Base-by-base conservation (phyloP, 768 basidiomycete species). In the Tylopilus subfusipes region DNA sequence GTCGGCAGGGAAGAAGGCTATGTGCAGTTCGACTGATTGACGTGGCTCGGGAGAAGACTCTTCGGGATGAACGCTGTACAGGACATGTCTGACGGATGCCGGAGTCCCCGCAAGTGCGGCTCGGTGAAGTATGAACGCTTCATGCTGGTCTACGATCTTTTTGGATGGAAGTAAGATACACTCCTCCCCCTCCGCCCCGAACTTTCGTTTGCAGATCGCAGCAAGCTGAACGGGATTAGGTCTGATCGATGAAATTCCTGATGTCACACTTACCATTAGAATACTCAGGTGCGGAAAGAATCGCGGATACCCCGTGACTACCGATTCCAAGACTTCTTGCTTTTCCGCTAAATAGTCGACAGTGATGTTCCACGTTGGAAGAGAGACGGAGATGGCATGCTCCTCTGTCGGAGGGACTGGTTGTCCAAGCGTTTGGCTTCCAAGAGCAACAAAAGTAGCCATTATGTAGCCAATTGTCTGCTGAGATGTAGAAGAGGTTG, bases 321-420 rank as follows among this genome's bases (percentile, higher is more conserved):
- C 92, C 8, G 72, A 75, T 53, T 88, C 80, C 1, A 88, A 65
- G 7, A 98, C 84, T 34, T 93, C 78, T 61, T 86, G 82, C 9
- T 88, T 85, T 18, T 91, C 92, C 63, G 93, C 88, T 70, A 97
- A 95, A 62, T 98, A 98, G 13, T 78, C 94, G n/a, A 98, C 82
- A 62, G 13, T n/a, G n/a, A n/a, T n/a, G n/a, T n/a, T n/a, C n/a
- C n/a, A n/a, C n/a, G n/a, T n/a, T n/a, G n/a, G n/a, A n/a, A n/a
- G n/a, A n/a, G n/a, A n/a, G n/a, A n/a, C n/a, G n/a, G n/a, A n/a
- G n/a, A n/a, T n/a, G n/a, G 94, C 95, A 63, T 97, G 95, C 12
- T 86, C 82, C 3, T 83, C 86, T 65, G 82, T 76, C 2, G 85
- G 80, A 14, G 86, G 87, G 2, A 88, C 77, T 6, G 86, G 57